A percentile compares a stretch with the other conserved stretches of the same genome.
Evolutionary conservation across 345 rosid genomes (phyloP).

Genomic region (Tarenaya hassleriana): DNA sequence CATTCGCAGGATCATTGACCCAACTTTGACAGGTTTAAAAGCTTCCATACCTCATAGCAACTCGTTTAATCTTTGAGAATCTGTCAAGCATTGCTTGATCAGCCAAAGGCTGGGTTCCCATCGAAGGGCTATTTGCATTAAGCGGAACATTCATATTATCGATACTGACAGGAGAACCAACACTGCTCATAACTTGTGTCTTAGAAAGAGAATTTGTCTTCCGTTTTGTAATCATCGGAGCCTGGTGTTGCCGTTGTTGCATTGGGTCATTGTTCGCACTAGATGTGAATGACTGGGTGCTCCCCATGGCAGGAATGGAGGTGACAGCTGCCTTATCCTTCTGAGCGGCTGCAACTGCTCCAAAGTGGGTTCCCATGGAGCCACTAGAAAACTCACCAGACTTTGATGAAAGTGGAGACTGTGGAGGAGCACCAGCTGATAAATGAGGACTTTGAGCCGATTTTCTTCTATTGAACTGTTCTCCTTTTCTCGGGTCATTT

Average conservation of each 20-base stretch:
- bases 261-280: conserved; percentile 75
- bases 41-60: conserved; percentile 53
- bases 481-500: conserved; percentile 65
- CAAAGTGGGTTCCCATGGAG: conserved; percentile 75
- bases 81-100: conserved; percentile 70
- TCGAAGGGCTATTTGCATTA: conserved; percentile 72
- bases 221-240: conserved; percentile 53
- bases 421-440: conserved; percentile 72
- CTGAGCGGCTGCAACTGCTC: conserved; percentile 57
- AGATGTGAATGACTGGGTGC: conserved; percentile 60
- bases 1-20: neutral
- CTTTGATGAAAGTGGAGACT: conserved; percentile 89
- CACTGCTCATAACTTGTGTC: conserved; percentile 65
- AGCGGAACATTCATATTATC: conserved; percentile 56
- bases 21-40: conserved; percentile 9
- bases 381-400: conserved; percentile 95
- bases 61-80: conserved; percentile 73
- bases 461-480: conserved; percentile 67
- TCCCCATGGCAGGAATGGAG: conserved; percentile 60
- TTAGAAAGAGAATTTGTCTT: conserved; percentile 75
- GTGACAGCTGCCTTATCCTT: conserved; percentile 66
- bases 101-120: conserved; percentile 60
- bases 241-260: conserved; percentile 70
- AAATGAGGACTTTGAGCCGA: conserved; percentile 78
- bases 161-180: conserved; percentile 94